Evolutionary conservation across 768 basidiomycete genomes (phyloP).

Genomic region (Crassisporium funariophilum): DNA sequence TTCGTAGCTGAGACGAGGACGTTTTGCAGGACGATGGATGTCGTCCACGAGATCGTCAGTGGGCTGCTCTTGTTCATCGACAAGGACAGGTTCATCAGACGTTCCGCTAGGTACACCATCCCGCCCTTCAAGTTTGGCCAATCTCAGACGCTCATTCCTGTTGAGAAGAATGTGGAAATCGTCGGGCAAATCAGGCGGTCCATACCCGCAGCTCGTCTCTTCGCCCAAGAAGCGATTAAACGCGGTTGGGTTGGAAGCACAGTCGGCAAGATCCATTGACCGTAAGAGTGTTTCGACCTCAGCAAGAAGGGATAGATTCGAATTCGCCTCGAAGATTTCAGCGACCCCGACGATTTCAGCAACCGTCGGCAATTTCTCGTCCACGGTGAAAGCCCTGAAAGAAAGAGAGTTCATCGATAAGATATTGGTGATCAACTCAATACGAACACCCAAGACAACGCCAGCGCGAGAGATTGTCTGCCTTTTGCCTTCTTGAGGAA

Average conservation of each 20-base stretch:
- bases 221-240: not conserved
- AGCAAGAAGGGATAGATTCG: not conserved
- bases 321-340: slow-evolving; percentile 18
- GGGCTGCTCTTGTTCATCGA: not conserved
- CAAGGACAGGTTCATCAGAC: not conserved
- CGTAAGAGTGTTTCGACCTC: not conserved
- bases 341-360: slow-evolving; percentile 32
- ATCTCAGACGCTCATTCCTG: not conserved
- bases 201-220: not conserved
- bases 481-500: slow-evolving; percentile 62
- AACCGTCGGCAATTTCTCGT: slow-evolving; percentile 35
- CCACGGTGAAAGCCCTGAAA: slow-evolving; percentile 52
- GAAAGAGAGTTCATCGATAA: slow-evolving; percentile 2
- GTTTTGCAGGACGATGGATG: slow-evolving; percentile 13
- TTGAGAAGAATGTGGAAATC: not conserved
- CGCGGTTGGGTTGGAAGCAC: not conserved
- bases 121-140: not conserved
- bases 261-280: not conserved
- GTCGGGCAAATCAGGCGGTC: not conserved
- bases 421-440: not conserved
- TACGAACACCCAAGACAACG: slow-evolving; percentile 69
- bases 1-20: slow-evolving; percentile 8
- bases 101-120: too few relatives aligned
- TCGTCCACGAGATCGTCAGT: slow-evolving; percentile 1
- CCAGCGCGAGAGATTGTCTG: slow-evolving; percentile 55